These are phyloP conservation scores for Penicillium arizonense DNA, from an alignment of 495 filamentous ascomycete genomes.

Conservation along the genomic window DNA sequence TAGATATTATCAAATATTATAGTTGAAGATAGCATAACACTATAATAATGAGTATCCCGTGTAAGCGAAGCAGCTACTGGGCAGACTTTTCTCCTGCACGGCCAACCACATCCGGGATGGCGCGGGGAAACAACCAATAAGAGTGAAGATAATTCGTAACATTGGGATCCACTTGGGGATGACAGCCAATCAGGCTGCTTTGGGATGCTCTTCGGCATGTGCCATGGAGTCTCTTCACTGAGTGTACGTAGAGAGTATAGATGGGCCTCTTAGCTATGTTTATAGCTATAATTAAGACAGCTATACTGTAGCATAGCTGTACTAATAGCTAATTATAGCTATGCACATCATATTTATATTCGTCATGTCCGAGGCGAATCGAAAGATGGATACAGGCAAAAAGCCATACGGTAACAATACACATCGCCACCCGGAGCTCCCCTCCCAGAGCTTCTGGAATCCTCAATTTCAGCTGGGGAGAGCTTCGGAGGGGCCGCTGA, in stretches of 20 bases:
- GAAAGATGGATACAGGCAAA: neutral
- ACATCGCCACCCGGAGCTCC: constrained; percentile 28
- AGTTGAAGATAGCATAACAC: no score
- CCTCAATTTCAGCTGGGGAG: constrained; percentile 25
- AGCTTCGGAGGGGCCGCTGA: constrained; percentile 35
- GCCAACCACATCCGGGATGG: constrained; percentile 23
- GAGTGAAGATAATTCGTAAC: constrained; percentile 11
- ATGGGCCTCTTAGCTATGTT: no score
- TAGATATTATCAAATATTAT: no score
- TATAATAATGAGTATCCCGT: no score
- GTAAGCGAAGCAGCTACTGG: no score
- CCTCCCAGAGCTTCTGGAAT: constrained; percentile 29
- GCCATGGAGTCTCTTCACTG: constrained; percentile 9
- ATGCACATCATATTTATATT: no score
- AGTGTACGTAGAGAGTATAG: no score
- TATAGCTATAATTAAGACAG: no score
- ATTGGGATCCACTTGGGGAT: constrained; percentile 5
- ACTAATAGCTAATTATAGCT: no score
- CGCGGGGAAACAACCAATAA: constrained; percentile 12
- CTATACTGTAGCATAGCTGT: no score
- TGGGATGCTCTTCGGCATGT: constrained; percentile 26
- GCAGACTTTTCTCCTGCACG: constrained; percentile 19
- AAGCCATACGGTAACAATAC: neutral
- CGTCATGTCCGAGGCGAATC: neutral
- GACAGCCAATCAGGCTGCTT: constrained; percentile 26